Percentiles rank a stretch among this genome's conserved stretches.
These are phyloP conservation scores for Boletus rubropictus DNA, from an alignment of 768 basidiomycete genomes.

Conservation along the genomic window DNA sequence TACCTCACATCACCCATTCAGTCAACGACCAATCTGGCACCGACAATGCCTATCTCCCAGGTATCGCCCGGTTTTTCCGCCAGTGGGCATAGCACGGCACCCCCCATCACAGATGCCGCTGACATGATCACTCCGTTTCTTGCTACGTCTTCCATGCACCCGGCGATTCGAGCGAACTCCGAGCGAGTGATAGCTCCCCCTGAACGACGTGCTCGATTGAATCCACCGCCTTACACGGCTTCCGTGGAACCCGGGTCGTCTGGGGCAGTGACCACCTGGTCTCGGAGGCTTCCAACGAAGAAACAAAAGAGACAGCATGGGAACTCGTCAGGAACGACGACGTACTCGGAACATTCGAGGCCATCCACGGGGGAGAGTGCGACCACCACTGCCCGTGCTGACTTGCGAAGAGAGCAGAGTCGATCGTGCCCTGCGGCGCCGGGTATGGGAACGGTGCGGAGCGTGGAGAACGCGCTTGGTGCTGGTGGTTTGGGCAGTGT, in stretches of 20 bases:
- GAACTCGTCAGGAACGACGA: slow-evolving; percentile 7
- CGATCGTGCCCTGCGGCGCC: neutral
- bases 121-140: slow-evolving; percentile 24
- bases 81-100: neutral
- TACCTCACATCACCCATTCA: slow-evolving; percentile 3
- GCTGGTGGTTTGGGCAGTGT: neutral
- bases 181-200: slow-evolving; percentile 2
- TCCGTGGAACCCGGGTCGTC: neutral
- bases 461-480: neutral
- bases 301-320: neutral
- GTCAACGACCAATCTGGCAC: slow-evolving; percentile 11
- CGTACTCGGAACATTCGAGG: slow-evolving; percentile 9
- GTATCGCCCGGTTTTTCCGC: neutral
- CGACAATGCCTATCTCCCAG: neutral
- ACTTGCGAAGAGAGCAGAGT: neutral
- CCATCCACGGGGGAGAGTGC: slow-evolving; percentile 1
- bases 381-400: neutral
- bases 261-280: neutral
- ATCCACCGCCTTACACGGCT: slow-evolving; percentile 26
- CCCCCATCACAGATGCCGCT: slow-evolving; percentile 13
- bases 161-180: neutral
- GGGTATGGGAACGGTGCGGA: neutral
- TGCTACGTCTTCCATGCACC: slow-evolving; percentile 3
- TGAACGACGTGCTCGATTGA: slow-evolving; percentile 16
- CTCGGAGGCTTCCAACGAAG: slow-evolving; percentile 1